Conservation (phyloP, 2,329 filamentous ascomycete species). For the Didymella keratinophila region DNA sequence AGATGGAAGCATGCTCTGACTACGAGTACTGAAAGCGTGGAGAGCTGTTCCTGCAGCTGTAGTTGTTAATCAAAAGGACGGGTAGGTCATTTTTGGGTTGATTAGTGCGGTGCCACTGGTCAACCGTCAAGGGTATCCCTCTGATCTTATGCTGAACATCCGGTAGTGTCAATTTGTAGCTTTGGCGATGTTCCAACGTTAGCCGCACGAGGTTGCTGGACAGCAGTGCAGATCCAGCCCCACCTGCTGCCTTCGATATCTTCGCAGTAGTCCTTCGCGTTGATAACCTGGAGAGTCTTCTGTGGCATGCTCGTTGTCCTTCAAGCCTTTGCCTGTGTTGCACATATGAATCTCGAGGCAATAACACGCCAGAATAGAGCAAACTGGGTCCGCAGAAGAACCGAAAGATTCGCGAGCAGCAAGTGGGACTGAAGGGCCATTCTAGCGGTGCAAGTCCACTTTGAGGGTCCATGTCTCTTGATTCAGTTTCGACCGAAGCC, state of each 20-base stretch:
- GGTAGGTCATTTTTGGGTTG: conserved; percentile 1
- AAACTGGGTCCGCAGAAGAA: background rate
- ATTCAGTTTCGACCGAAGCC: background rate
- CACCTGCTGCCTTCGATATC: background rate
- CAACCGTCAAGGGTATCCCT: background rate
- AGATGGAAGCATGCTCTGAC: background rate
- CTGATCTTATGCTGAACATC: background rate
- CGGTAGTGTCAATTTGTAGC: conserved; percentile 1
- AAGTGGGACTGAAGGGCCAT: background rate
- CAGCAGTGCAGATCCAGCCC: background rate
- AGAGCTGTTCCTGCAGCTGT: background rate
- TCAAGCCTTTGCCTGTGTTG: background rate
- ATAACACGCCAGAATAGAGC: background rate
- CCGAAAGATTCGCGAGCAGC: conserved; percentile 2
- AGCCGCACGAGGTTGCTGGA: background rate
- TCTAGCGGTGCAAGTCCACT: background rate
- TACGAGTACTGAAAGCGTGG: background rate
- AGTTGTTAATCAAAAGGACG: background rate
- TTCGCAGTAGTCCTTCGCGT: background rate
- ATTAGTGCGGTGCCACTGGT: background rate
- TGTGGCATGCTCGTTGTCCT: background rate
- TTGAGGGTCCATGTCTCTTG: background rate
- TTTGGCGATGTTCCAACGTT: background rate
- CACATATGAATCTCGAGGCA: background rate
- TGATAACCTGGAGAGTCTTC: background rate